Evolutionary conservation across 257 asterid species (phyloP), one percentile per base, ranked within the genome.

Genomic region (Sherardia arvensis): DNA sequence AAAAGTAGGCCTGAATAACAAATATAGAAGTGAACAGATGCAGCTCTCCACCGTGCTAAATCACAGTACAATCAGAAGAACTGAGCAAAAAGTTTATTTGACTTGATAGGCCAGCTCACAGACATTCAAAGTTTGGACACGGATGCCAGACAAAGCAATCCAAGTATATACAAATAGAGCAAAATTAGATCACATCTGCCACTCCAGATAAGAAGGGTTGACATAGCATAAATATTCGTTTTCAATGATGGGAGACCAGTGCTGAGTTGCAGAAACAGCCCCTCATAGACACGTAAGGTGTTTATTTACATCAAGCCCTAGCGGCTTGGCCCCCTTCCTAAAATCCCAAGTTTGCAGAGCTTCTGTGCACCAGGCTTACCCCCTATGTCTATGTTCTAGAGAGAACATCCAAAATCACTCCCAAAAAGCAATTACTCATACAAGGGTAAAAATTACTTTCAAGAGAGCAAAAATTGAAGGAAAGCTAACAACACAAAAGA

Each of bases 171-270:
- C 9, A n/a, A 25, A 23, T 9, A 23, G 34, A 26, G 6, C 18
- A 55, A 11, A 55, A 21, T 34, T 45, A 10, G 43, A 36, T 1
- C 43, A 36, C 43, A 8, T 36, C 43, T 36, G 43, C 43, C 2
- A 38, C 47, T 38, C 47, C 47, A 38, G 18, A 38, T 36, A 36
- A 10, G 2, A 38, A 38, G 47, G 45, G 18, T 38, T 38, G 47
- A 34, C 8, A 34, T 34, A 34, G 40, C 7, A 34, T 8, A 34
- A 34, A 6, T 6, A 34, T 1, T 45, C 75, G 26, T 81, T 88
- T 38, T 17, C 0, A 38, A 2, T 38, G 47, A 38, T 9, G 47
- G 47, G 47, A 38, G 47, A 9, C 15, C 47, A 12, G 10, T 2
- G 47, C 4, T 38, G 47, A 38, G 47, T 38, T 38, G 4, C 17